phyloP scores from a whole-genome alignment of 257 asterid species.

The Nicotiana tomentosiformis region DNA sequence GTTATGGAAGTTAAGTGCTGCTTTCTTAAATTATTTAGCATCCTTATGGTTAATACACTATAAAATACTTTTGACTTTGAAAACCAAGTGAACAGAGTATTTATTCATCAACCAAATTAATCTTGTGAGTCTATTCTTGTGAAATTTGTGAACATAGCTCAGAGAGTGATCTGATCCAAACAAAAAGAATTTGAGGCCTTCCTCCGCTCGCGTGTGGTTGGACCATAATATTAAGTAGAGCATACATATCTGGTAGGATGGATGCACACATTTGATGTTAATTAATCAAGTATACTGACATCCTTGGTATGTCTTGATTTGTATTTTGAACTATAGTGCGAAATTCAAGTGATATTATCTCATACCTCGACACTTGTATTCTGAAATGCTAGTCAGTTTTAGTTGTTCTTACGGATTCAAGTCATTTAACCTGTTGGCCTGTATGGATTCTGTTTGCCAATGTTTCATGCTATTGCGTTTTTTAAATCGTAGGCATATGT shows the following conservation, averaged over 20 bases:
- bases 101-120: background rate
- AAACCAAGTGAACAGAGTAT: background rate
- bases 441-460: background rate
- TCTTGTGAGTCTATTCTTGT: background rate
- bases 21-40: background rate
- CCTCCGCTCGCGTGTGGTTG: background rate
- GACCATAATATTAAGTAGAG: background rate
- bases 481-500: slow-evolving; percentile 57
- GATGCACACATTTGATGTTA: background rate
- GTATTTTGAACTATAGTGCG: background rate
- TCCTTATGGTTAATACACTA: background rate
- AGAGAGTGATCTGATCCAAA: background rate
- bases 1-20: background rate
- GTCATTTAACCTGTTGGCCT: background rate
- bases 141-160: background rate
- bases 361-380: background rate
- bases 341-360: background rate
- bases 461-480: background rate
- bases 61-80: background rate
- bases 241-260: background rate
- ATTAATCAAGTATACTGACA: background rate
- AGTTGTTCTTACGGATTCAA: background rate
- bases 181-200: background rate
- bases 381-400: background rate
- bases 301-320: background rate